Conservation (phyloP, 1,284 basidiomycete species). For the Bjerkandera adusta region DNA sequence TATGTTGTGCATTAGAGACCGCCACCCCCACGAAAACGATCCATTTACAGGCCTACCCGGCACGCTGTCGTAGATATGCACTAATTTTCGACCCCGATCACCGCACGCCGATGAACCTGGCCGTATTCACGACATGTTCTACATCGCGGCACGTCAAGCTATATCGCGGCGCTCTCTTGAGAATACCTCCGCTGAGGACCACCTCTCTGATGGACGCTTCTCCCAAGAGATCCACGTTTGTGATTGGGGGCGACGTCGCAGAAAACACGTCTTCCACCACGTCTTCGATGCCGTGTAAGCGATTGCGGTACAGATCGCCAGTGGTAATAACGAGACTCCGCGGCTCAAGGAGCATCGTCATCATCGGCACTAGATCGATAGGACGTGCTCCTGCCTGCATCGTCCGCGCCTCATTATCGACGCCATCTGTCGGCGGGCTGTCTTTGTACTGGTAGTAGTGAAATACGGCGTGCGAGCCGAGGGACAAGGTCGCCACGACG, state of each 20-base stretch:
- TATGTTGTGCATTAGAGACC: too few species aligned
- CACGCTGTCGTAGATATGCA: too few species aligned
- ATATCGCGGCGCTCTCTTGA: slow-evolving; percentile 63
- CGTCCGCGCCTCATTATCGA: slow-evolving; percentile 11
- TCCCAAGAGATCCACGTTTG: slow-evolving; percentile 52
- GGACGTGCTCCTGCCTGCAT: slow-evolving; percentile 38
- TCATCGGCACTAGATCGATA: slow-evolving; percentile 63
- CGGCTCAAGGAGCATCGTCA: slow-evolving; percentile 79
- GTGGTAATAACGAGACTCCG: slow-evolving; percentile 81
- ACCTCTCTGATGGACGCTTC: slow-evolving; percentile 37
- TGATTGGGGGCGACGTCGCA: slow-evolving; percentile 34
- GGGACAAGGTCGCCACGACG: slow-evolving; percentile 85
- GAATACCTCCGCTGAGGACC: slow-evolving; percentile 42
- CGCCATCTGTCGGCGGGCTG: slow-evolving; percentile 2
- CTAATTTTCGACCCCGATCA: too few species aligned
- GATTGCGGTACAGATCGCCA: slow-evolving; percentile 60
- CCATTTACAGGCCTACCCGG: too few species aligned
- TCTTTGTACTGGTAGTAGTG: slow-evolving; percentile 76
- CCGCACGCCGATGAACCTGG: slow-evolving; percentile 21
- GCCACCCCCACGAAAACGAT: too few species aligned
- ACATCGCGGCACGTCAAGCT: slow-evolving; percentile 91
- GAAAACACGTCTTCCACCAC: slow-evolving; percentile 46
- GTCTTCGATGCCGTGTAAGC: slow-evolving; percentile 75
- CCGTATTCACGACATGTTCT: slow-evolving; percentile 44
- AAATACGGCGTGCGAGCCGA: slow-evolving; percentile 83